Conservation (phyloP, 805 yeast genomes). For the Saccharomycopsis oosterbeekiorum region DNA sequence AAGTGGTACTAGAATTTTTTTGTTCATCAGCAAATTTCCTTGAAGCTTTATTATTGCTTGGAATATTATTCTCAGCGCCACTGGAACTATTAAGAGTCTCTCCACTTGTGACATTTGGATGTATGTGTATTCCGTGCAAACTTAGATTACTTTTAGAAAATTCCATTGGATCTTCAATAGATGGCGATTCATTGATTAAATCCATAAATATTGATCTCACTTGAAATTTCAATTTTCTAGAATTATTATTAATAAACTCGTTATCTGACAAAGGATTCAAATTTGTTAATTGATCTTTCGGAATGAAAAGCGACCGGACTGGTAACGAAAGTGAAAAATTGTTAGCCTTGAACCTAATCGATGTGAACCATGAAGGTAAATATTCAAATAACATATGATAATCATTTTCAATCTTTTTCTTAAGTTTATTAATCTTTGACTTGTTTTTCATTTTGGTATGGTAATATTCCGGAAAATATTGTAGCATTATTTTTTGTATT, state of each 20-base stretch:
- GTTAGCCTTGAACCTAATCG: conserved; percentile 21
- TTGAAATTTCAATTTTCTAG: conserved; percentile 22
- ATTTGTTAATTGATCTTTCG: conserved; percentile 29
- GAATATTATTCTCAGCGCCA: no score
- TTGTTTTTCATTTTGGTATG: conserved; percentile 11
- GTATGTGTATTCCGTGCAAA: no score
- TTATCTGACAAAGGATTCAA: conserved; percentile 31
- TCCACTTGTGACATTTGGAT: no score
- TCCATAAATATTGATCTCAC: conserved; percentile 19
- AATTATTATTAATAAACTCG: conserved; percentile 20
- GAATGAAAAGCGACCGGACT: conserved; percentile 35
- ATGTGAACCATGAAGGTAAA: conserved; percentile 29
- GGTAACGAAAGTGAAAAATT: conserved; percentile 27
- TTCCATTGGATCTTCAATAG: neutral
- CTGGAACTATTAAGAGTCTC: no score
- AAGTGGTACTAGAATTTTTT: conserved; percentile 24
- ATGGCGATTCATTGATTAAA: conserved; percentile 20
- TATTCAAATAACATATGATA: conserved; percentile 20
- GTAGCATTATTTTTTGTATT: neutral
- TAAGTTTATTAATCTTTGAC: conserved; percentile 13
- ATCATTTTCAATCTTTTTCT: conserved; percentile 3
- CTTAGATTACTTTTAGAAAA: neutral
- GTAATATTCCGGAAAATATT: neutral
- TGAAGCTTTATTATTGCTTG: neutral
- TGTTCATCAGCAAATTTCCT: conserved; percentile 15